Percentiles rank a stretch among this genome's conserved stretches.
phyloP scores from a whole-genome alignment of 2,329 filamentous ascomycete genomes.

The Colletotrichum lindemuthianum region DNA sequence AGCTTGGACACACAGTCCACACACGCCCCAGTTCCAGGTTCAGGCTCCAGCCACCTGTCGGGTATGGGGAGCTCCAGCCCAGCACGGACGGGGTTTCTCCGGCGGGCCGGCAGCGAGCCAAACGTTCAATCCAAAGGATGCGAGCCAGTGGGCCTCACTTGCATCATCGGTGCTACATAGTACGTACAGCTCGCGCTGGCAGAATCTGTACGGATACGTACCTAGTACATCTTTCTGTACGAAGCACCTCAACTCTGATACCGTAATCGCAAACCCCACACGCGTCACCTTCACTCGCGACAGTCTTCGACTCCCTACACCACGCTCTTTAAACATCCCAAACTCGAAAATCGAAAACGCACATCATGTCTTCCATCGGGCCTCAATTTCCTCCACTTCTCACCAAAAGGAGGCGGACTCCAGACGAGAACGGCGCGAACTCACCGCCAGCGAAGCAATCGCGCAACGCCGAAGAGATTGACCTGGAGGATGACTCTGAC shows the following conservation, averaged over 20 bases:
- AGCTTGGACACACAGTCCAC: conserved; percentile 30
- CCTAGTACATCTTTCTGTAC: too few species aligned
- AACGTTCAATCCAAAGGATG: background rate
- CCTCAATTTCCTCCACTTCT: conserved; percentile 76
- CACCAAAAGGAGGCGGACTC: conserved; percentile 68
- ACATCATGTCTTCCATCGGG: conserved; percentile 74
- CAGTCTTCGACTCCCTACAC: background rate
- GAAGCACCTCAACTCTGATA: too few species aligned
- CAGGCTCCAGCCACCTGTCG: conserved; percentile 26
- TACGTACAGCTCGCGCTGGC: too few species aligned
- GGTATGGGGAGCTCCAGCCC: conserved; percentile 1
- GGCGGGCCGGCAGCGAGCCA: background rate
- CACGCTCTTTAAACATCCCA: background rate
- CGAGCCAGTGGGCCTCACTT: background rate
- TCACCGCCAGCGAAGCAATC: conserved; percentile 59
- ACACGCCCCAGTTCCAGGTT: conserved; percentile 31
- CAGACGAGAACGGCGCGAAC: conserved; percentile 51
- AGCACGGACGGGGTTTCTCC: conserved; percentile 31
- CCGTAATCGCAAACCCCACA: conserved; percentile 2
- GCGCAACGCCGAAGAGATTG: conserved; percentile 63
- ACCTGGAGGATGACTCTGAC: conserved; percentile 53
- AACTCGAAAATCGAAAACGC: background rate
- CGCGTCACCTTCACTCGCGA: background rate
- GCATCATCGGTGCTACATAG: too few species aligned
- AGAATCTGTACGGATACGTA: too few species aligned